These are phyloP conservation scores for Acanthamoeba healyi DNA, from an alignment of 208 protist genomes.

Conservation along the genomic window DNA sequence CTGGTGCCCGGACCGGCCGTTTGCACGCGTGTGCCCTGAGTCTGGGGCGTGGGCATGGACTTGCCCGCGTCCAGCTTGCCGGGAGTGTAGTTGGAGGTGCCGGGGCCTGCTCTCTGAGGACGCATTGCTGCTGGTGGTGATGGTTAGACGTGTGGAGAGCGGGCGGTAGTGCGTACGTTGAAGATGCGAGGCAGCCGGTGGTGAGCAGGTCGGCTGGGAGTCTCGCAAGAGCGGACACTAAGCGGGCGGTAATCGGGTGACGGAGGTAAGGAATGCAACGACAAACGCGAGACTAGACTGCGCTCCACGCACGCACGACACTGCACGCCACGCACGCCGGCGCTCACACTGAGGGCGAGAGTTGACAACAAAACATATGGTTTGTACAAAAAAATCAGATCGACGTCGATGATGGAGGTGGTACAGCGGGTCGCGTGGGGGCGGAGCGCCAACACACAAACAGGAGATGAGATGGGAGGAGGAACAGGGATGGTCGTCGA, in stretches of 20 bases:
- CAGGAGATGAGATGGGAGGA: neutral
- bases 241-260: neutral
- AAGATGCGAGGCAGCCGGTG: too few species aligned
- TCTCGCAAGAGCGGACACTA: neutral
- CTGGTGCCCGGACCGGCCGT: constrained; percentile 13
- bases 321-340: neutral
- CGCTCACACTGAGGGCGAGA: too few species aligned
- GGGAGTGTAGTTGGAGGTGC: neutral
- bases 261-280: neutral
- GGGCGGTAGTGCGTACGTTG: too few species aligned
- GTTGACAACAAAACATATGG: too few species aligned
- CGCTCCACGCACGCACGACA: neutral
- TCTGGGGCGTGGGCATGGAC: neutral
- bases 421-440: too few species aligned
- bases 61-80: neutral
- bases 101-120: neutral
- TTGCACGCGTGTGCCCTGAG: neutral
- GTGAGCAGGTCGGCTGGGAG: neutral
- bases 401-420: too few species aligned
- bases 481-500: too few species aligned
- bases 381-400: too few species aligned
- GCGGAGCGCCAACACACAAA: too few species aligned
- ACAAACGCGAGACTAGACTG: neutral
- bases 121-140: neutral
- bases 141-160: too few species aligned